Evolutionary conservation across 169 alveolate species (phyloP).

Genomic region (Cryptosporidium felis): DNA sequence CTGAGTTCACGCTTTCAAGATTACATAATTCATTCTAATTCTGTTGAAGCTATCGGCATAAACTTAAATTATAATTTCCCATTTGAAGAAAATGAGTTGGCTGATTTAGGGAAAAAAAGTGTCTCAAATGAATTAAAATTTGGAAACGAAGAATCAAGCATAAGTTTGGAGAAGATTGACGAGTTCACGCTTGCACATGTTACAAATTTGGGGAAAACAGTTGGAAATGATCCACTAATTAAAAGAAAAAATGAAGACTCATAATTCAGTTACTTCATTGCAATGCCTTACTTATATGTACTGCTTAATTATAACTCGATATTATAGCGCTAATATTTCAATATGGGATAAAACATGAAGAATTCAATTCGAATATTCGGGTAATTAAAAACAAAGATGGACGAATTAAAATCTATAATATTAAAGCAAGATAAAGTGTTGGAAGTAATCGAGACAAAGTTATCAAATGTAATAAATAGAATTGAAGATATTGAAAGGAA

Average conservation of each 20-base stretch:
- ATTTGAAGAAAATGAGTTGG: slow-evolving; percentile 23
- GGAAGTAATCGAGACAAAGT: slow-evolving; percentile 10
- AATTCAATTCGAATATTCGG: not conserved
- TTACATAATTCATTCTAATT: not conserved
- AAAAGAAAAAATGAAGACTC: not conserved
- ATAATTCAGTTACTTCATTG: too few relatives aligned
- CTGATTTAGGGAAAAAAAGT: not conserved
- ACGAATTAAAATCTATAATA: not conserved
- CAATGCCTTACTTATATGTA: too few relatives aligned
- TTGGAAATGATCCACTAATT: too few relatives aligned
- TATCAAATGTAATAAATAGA: slow-evolving; percentile 31
- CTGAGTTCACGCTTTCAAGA: slow-evolving; percentile 29
- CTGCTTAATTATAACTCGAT: too few relatives aligned
- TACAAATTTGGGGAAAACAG: slow-evolving; percentile 46
- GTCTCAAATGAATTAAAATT: not conserved
- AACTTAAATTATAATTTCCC: not conserved
- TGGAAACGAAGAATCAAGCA: slow-evolving; percentile 15
- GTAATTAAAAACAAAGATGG: slow-evolving; percentile 5
- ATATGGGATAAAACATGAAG: not conserved
- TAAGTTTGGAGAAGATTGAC: slow-evolving; percentile 65
- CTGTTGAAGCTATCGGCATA: not conserved
- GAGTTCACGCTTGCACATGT: slow-evolving; percentile 70
- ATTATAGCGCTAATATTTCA: not conserved
- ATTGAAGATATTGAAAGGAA: slow-evolving; percentile 36
- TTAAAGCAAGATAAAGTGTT: slow-evolving; percentile 32